Conservation (phyloP, 345 rosid genomes). For the Barbarea vulgaris region DNA sequence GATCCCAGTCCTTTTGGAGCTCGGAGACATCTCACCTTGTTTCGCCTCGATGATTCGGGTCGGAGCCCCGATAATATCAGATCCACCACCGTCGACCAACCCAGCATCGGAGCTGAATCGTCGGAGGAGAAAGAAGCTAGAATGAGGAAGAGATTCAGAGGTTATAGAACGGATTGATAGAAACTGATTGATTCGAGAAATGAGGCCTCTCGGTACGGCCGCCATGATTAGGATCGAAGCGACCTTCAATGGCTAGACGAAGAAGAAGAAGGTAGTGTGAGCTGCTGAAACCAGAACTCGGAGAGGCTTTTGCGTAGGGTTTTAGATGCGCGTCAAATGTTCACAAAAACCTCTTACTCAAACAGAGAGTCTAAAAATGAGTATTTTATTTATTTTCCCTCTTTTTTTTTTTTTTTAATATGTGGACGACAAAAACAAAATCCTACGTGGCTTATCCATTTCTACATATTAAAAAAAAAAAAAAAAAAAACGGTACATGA, state of each 20-base stretch:
- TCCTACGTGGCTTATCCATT: slow-evolving; percentile 43
- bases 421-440: slow-evolving; percentile 33
- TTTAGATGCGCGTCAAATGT: slow-evolving; percentile 29
- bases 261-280: slow-evolving; percentile 13
- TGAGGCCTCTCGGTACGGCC: slow-evolving; percentile 69
- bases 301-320: slow-evolving; percentile 45
- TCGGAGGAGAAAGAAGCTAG: slow-evolving; percentile 38
- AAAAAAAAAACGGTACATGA: neutral
- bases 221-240: slow-evolving; percentile 50
- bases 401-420: neutral
- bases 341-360: neutral
- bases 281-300: slow-evolving; percentile 24
- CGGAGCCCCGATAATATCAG: slow-evolving; percentile 27
- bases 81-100: slow-evolving; percentile 43
- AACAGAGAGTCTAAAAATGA: neutral
- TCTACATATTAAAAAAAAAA: slow-evolving; percentile 1
- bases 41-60: slow-evolving; percentile 61
- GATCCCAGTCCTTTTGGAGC: slow-evolving; percentile 76
- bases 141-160: slow-evolving; percentile 10
- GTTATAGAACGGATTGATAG: slow-evolving; percentile 29
- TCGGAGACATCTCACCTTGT: slow-evolving; percentile 59
- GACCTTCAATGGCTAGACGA: slow-evolving; percentile 35
- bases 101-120: slow-evolving; percentile 49
- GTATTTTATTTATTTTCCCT: neutral
- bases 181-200: slow-evolving; percentile 57